These are phyloP conservation scores for Pochonia chlamydosporia DNA, from an alignment of 2,329 filamentous ascomycete species.

Conservation along the genomic window DNA sequence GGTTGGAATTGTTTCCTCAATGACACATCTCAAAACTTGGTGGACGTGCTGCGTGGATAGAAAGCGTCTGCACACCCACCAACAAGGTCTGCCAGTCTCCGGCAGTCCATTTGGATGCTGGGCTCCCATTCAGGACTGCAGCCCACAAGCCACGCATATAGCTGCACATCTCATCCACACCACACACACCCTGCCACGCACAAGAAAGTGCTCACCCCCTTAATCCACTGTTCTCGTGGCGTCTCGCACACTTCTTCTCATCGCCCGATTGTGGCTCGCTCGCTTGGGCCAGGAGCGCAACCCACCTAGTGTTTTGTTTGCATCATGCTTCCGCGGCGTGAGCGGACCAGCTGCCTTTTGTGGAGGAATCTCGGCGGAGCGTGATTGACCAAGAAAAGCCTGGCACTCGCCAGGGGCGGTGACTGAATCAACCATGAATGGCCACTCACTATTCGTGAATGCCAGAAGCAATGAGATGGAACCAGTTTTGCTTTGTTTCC, in stretches of 20 bases:
- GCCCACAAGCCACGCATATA: slow-evolving; percentile 1
- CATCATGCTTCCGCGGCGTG: slow-evolving; percentile 6
- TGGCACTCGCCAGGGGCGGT: neutral
- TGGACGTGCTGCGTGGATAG: too few species aligned
- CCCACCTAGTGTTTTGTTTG: neutral
- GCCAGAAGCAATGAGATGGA: neutral
- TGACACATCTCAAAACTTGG: too few species aligned
- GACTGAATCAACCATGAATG: neutral
- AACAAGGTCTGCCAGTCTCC: too few species aligned
- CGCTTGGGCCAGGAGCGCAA: slow-evolving; percentile 6
- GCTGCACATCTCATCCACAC: slow-evolving; percentile 4
- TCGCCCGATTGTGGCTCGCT: slow-evolving; percentile 6
- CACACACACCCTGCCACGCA: slow-evolving; percentile 1
- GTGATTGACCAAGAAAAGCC: neutral
- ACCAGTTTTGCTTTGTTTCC: neutral
- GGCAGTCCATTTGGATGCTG: too few species aligned
- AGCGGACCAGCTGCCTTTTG: slow-evolving; percentile 2
- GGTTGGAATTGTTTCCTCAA: neutral
- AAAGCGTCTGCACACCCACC: too few species aligned
- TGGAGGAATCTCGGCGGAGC: slow-evolving; percentile 2
- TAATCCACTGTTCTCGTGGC: slow-evolving; percentile 8
- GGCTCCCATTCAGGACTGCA: neutral
- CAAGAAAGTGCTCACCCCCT: neutral
- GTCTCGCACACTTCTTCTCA: slow-evolving; percentile 7
- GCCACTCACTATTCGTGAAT: too few species aligned